A percentile compares a stretch with the other conserved stretches of the same genome.
Conservation (phyloP, 768 basidiomycete genomes). For the Suillus luteus region DNA sequence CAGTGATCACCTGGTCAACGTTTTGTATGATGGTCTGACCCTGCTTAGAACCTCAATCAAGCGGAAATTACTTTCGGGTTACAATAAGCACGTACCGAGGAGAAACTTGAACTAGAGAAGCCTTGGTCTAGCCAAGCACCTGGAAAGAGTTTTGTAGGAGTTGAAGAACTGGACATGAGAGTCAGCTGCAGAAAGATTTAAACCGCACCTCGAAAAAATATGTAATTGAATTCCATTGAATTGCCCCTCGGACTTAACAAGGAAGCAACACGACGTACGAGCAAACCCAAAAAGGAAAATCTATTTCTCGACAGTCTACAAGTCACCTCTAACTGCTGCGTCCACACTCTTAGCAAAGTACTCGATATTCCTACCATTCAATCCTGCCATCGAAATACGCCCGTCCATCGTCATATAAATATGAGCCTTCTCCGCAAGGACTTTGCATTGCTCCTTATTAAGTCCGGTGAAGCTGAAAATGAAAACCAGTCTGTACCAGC, state of each 20-base stretch:
- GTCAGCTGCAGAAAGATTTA: constrained; percentile 14
- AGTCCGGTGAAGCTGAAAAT: constrained; percentile 79
- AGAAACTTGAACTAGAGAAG: neutral
- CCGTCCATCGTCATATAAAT: constrained; percentile 95
- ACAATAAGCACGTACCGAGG: neutral
- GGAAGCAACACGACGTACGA: constrained; percentile 23
- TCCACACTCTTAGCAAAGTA: constrained; percentile 90
- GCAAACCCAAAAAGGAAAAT: constrained; percentile 20
- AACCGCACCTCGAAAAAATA: neutral
- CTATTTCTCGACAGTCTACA: constrained; percentile 46
- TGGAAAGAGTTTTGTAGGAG: constrained; percentile 21
- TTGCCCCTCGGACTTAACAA: constrained; percentile 14
- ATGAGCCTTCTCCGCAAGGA: constrained; percentile 84
- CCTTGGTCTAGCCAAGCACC: constrained; percentile 27
- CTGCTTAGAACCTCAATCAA: neutral
- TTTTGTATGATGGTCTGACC: neutral
- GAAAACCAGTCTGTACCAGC: constrained; percentile 7
- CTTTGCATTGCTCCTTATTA: constrained; percentile 74
- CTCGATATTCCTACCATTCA: constrained; percentile 81
- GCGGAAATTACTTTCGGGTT: neutral
- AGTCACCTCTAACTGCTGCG: constrained; percentile 74
- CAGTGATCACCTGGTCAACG: neutral
- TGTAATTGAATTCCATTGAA: neutral
- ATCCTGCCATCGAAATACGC: constrained; percentile 91
- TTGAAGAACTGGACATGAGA: constrained; percentile 19